Percentiles rank a stretch among this genome's conserved stretches.
Conservation (phyloP, 192 early-diverging fungal species). For the Pilaira anomala region DNA sequence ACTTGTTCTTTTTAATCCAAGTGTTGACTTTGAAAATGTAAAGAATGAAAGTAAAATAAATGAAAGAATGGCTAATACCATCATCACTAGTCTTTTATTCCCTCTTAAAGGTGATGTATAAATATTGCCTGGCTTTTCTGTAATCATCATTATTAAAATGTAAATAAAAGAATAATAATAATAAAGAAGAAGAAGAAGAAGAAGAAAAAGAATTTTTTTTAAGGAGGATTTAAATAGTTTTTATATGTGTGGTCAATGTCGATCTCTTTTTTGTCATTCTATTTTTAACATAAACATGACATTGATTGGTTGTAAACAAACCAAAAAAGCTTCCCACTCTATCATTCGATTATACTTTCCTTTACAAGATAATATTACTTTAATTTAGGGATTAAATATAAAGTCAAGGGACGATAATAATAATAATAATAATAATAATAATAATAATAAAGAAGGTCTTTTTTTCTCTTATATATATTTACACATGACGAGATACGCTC, state of each 20-base stretch:
- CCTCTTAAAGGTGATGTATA: constrained; percentile 17
- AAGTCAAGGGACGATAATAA: no score
- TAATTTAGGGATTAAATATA: no score
- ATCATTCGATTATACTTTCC: no score
- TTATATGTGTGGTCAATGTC: neutral
- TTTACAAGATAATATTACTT: no score
- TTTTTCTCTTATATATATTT: no score
- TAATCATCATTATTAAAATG: neutral
- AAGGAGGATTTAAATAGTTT: constrained; percentile 6
- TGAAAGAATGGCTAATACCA: constrained; percentile 8
- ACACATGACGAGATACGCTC: no score
- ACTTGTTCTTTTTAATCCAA: neutral
- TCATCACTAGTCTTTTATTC: constrained; percentile 3
- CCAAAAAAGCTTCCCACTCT: no score
- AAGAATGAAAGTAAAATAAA: constrained; percentile 15
- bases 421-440: no score
- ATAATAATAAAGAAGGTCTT: no score
- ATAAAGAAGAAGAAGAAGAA: neutral
- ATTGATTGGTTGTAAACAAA: no score
- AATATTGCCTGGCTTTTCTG: constrained; percentile 7
- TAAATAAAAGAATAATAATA: neutral
- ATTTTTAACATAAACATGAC: neutral
- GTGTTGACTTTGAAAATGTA: constrained; percentile 6
- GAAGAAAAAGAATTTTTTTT: constrained; percentile 7
- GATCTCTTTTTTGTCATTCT: neutral